Evolutionary conservation across 1,284 basidiomycete genomes (phyloP), one percentile per base, ranked within the genome.

Genomic region (Ceratobasidium sp.): DNA sequence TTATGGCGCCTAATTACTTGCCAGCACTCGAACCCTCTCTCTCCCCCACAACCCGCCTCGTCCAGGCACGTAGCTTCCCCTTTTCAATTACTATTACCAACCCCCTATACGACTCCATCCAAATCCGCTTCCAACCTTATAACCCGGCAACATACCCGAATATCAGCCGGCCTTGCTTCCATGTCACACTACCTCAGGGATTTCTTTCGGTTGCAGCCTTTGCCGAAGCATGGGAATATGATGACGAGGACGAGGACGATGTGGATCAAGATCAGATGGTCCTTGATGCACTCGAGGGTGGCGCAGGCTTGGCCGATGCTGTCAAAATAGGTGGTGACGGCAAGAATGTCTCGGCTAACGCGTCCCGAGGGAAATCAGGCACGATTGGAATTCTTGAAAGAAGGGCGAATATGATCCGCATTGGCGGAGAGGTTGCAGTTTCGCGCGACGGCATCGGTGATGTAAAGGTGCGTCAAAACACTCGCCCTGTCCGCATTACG

Each of bases 211-310:
- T 98, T 54, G 92, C 93, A 18, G 93, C 96, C 0, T 95, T 94
- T 82, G 95, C 95, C 41, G 96, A 98, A 83, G 95, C 94, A 54
- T 97, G 95, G 96, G 96, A 97, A 83, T 97, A 96, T 80, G 96
- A 97, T 66, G 94, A 96, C 73, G 85, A 86, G 30, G 94, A 96
- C 66, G 95, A 95, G 79, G 93, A 94, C 81, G 89, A 87, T 44
- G 86, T 91, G 57, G 93, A 93, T 38, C 93, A 93, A 46, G 83
- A 83, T 6, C 84, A 84, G 27, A 82, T 84, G 64, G 86, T 86
- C 79, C 86, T 86, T 57, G 86, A 83, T 77, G 80, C 80, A 3
- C 83, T 83, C n/a, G 83, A 82, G 14, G 81, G 80, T 12, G 81
- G 79, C 41, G 77, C 67, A 48, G 79, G 81, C 35, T 62, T 77